Evolutionary conservation across 768 basidiomycete genomes (phyloP).

Genomic region (Mycena pura): DNA sequence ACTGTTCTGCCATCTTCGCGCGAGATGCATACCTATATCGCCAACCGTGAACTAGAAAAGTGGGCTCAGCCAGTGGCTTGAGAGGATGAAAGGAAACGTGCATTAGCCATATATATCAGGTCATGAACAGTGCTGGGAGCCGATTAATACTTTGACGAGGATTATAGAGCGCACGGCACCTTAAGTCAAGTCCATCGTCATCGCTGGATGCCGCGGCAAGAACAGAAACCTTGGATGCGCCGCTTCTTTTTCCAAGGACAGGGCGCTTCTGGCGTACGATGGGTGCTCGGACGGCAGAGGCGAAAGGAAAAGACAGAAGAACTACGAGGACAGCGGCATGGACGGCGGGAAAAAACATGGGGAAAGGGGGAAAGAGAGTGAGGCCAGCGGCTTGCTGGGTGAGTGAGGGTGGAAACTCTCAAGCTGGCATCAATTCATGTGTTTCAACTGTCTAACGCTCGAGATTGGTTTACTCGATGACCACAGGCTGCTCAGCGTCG

Average conservation of each 20-base stretch:
- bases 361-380: slow-evolving; percentile 18
- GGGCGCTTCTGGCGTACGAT: slow-evolving; percentile 52
- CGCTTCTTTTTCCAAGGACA: slow-evolving; percentile 45
- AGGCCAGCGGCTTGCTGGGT: background rate
- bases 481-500: too few species aligned
- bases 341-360: slow-evolving; percentile 23
- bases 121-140: slow-evolving; percentile 70
- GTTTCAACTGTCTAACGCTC: too few species aligned
- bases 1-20: slow-evolving; percentile 15
- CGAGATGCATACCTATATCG: slow-evolving; percentile 52
- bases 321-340: slow-evolving; percentile 34
- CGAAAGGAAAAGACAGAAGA: slow-evolving; percentile 35
- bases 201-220: slow-evolving; percentile 35
- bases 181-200: slow-evolving; percentile 48
- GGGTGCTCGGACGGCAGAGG: slow-evolving; percentile 54
- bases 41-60: slow-evolving; percentile 68
- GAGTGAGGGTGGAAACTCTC: background rate
- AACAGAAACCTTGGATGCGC: slow-evolving; percentile 41
- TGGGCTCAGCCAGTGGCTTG: slow-evolving; percentile 12
- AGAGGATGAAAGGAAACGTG: slow-evolving; percentile 41
- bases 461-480: too few species aligned
- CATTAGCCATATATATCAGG: slow-evolving; percentile 80
- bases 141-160: slow-evolving; percentile 24
- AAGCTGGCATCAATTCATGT: background rate
- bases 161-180: slow-evolving; percentile 40